These are phyloP conservation scores for Trifolium subterraneum DNA, from an alignment of 306 rosid species.

Conservation along the genomic window DNA sequence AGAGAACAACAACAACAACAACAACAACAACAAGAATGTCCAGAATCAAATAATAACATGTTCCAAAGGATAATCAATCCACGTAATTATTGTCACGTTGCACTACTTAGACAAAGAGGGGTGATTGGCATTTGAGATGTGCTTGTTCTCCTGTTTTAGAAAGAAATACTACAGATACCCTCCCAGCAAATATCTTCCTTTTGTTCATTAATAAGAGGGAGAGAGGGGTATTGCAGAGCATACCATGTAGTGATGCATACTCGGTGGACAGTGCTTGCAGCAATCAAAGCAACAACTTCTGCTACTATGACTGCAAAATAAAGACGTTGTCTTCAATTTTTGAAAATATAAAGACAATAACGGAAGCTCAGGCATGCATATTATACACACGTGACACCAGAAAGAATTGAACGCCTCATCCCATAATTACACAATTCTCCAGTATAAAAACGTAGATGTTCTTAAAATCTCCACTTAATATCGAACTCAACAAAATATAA, in stretches of 20 bases:
- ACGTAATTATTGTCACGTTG: constrained; percentile 2
- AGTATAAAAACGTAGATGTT: neutral
- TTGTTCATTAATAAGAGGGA: constrained; percentile 20
- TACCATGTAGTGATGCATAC: constrained; percentile 96
- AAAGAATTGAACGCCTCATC: constrained; percentile 16
- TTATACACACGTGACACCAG: neutral
- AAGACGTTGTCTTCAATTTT: neutral
- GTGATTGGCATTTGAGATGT: neutral
- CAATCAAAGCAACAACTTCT: constrained; percentile 80
- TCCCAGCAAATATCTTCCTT: neutral
- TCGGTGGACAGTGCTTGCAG: constrained; percentile 90
- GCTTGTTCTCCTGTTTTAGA: neutral
- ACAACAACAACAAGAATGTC: neutral
- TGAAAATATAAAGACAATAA: constrained; percentile 14
- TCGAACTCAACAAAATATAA: constrained; percentile 11
- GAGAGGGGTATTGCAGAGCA: neutral
- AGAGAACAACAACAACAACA: no score
- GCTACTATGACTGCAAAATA: constrained; percentile 71
- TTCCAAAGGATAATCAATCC: neutral
- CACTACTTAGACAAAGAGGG: constrained; percentile 19
- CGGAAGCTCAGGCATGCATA: constrained; percentile 13
- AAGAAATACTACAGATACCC: constrained; percentile 10
- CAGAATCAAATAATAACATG: neutral
- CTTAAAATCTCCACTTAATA: constrained; percentile 7
- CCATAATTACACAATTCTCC: constrained; percentile 20